Evolutionary conservation across 192 early-diverging fungal genomes (phyloP).

Genomic region (Pilaira anomala): DNA sequence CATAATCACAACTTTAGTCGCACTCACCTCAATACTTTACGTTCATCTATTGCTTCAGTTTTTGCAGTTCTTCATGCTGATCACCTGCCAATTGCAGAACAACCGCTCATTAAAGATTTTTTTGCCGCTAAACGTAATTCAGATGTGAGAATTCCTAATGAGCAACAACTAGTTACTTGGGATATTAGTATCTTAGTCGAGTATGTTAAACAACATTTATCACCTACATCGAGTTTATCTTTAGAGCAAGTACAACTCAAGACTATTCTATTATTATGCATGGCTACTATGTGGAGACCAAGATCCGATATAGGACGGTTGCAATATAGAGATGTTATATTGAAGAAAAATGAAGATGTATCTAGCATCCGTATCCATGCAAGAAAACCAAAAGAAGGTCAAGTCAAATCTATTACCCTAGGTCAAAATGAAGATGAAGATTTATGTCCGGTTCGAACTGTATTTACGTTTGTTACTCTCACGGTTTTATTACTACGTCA

Average conservation of each 20-base stretch:
- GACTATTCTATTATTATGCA: conserved; percentile 2
- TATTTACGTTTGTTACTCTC: background rate
- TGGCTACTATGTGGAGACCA: conserved; percentile 22
- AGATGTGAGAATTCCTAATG: background rate
- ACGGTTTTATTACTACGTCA: background rate
- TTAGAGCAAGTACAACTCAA: background rate
- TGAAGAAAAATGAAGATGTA: background rate
- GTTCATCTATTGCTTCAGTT: conserved; percentile 2
- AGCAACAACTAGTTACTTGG: background rate
- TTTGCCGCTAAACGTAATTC: background rate
- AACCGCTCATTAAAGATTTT: background rate
- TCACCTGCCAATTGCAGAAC: conserved; percentile 1
- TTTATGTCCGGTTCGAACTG: background rate
- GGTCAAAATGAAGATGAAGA: background rate
- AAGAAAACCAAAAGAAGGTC: conserved; percentile 4
- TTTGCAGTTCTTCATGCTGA: background rate
- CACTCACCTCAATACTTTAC: conserved; percentile 7
- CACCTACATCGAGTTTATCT: background rate
- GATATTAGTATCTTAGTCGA: background rate
- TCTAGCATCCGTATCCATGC: background rate
- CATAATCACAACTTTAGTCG: background rate
- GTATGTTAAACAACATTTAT: background rate
- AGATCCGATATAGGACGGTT: conserved; percentile 12
- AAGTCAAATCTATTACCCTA: background rate
- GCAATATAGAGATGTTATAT: conserved; percentile 3